Evolutionary conservation across 1,139 yeast species (phyloP), one percentile per base, ranked within the genome.

Genomic region (Tardiomyces digboiensis): DNA sequence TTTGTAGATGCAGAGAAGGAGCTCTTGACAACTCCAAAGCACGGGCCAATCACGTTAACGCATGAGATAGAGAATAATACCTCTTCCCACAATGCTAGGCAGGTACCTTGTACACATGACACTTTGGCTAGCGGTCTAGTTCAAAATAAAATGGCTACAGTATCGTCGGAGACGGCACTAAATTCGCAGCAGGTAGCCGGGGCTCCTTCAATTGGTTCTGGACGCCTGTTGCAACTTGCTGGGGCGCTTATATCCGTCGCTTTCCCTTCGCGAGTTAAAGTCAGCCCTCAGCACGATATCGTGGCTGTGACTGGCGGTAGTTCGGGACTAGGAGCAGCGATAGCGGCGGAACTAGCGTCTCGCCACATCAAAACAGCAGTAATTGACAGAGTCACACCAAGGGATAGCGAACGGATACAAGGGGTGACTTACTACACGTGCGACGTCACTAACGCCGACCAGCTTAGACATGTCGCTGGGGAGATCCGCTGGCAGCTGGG

Each of bases 231-330:
- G n/a, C n/a, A n/a, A n/a, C n/a, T 26, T 16, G 33, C 14, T 8
- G 33, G 16, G 33, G 33, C 33, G 8, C 10, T 26, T n/a, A 13
- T 26, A 5, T 4, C 33, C 12, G 33, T 16, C 3, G 33, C 10
- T n/a, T 26, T 26, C 14, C 33, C 33, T 5, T 5, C 33, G 10
- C 33, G 33, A n/a, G 16, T 26, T n/a, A 26, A n/a, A 8, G 16
- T 26, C 33, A 16, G 14, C 33, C 8, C 33, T 5, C 33, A 26
- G 10, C 33, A 48, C 2, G 57, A 84, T 53, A 65, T 82, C 12
- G 82, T 80, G 0, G 61, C 87, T n/a, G 67, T 89, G 21, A 88
- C 97, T 0, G 97, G 97, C 1, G 97, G 96, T 0, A 59, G 75
- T 2, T 66, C 76, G 0, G 97, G 97, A 0, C 67, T 89, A 20